Percentiles rank a stretch among this genome's conserved stretches.
Evolutionary conservation across 306 rosid species (phyloP).

Genomic region (Heteromeles arbutifolia): DNA sequence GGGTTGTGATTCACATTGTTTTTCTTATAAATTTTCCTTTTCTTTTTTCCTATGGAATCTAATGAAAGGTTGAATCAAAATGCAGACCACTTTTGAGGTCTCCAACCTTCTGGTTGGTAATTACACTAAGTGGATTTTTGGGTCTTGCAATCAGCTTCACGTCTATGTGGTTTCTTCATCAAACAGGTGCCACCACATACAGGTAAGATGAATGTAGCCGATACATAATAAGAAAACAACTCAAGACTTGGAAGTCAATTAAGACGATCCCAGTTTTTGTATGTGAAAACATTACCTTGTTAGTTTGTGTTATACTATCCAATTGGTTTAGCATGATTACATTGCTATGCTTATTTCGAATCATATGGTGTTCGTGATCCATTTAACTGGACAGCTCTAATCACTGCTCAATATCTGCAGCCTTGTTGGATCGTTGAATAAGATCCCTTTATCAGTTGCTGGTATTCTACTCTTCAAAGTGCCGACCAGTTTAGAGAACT

Average conservation of each 20-base stretch:
- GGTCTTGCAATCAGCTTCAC: conserved; percentile 97
- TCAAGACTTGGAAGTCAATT: not conserved
- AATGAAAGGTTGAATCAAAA: conserved; percentile 16
- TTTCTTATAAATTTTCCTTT: not conserved
- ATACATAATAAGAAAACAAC: not conserved
- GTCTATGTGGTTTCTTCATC: conserved; percentile 99
- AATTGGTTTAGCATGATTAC: not conserved
- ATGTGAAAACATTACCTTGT: not conserved
- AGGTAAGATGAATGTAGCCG: conserved; percentile 44
- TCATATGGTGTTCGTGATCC: not conserved
- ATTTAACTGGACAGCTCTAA: not conserved
- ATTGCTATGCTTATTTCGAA: not conserved
- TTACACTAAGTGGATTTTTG: conserved; percentile 82
- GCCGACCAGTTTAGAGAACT: conserved; percentile 91
- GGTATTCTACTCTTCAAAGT: conserved; percentile 88
- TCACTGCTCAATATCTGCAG: conserved; percentile 48
- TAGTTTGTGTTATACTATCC: not conserved
- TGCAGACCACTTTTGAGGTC: conserved; percentile 89
- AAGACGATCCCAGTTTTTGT: not conserved
- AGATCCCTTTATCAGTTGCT: conserved; percentile 91
- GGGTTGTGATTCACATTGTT: not conserved
- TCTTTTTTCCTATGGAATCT: conserved; percentile 12
- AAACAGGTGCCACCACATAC: conserved; percentile 97
- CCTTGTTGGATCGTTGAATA: conserved; percentile 95
- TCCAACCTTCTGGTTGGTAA: conserved; percentile 88